These are phyloP conservation scores for Penicillium sp. DNA, from an alignment of 2,329 filamentous ascomycete species.

Conservation along the genomic window DNA sequence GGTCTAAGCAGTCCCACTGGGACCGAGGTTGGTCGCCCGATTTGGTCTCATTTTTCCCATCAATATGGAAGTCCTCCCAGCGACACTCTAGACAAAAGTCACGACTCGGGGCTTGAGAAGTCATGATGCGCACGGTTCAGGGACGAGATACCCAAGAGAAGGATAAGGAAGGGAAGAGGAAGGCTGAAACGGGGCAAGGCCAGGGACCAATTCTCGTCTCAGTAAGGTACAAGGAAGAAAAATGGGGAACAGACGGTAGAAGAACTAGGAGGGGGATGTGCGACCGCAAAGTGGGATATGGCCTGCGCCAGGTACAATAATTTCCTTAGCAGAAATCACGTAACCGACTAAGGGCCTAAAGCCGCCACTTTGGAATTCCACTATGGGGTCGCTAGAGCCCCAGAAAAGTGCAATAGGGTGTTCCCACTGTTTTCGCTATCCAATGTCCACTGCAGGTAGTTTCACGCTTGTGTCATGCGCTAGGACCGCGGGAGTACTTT, in stretches of 20 bases:
- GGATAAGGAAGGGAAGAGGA: neutral
- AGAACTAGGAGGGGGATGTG: constrained; percentile 3
- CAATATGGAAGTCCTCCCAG: constrained; percentile 41
- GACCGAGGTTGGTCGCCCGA: constrained; percentile 20
- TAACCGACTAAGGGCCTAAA: neutral
- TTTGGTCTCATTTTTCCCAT: constrained; percentile 29
- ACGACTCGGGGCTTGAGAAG: constrained; percentile 29
- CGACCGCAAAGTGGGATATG: constrained; percentile 4
- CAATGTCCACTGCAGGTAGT: constrained; percentile 3
- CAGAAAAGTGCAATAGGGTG: neutral
- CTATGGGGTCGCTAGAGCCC: neutral
- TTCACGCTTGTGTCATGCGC: constrained; percentile 16
- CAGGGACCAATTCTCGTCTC: neutral
- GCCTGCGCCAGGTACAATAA: neutral
- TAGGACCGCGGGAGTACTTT: neutral
- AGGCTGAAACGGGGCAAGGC: neutral
- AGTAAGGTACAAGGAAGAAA: constrained; percentile 2
- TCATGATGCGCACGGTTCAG: constrained; percentile 27
- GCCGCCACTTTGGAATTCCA: neutral
- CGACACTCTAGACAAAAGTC: constrained; percentile 44
- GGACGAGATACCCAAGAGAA: constrained; percentile 1
- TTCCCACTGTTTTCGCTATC: neutral
- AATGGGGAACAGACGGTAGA: constrained; percentile 5
- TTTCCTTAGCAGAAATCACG: neutral
- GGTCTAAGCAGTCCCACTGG: constrained; percentile 32